Evolutionary conservation across 768 basidiomycete genomes (phyloP), one percentile per base, ranked within the genome.

Genomic region (Tylopilus rubrobrunneus): DNA sequence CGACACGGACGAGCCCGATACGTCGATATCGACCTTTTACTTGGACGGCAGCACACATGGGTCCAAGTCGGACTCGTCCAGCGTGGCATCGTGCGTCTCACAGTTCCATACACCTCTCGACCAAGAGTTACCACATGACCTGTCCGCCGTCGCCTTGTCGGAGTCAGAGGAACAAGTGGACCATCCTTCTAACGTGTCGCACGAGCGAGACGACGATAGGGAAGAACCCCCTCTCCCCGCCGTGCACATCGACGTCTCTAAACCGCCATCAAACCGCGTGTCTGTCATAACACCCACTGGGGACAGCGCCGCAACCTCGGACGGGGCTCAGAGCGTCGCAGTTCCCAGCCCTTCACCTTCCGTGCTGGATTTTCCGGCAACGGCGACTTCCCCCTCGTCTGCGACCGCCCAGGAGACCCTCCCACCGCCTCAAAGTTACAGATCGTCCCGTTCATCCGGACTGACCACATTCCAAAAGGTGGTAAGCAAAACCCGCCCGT

Each of bases 401-500:
- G 67, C 72, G 15, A 45, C 61, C 33, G 14, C 27, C 53, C 67
- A 49, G 44, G 61, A 36, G 49, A 45, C 53, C 1, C 69, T 17
- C 43, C 62, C 50, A 48, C 42, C 49, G 42, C 41, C 60, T 44
- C 52, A 55, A 40, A 60, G 46, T 43, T 80, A 81, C 62, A 73
- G 74, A 49, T 67, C 71, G 37, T 71, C 76, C 29, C 82, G 81
- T 21, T 84, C 86, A 4, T 63, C 70, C 12, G 86, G 88, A 19
- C 87, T 87, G 10, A 89, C 86, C 60, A 67, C 73, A 5, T 76
- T 95, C 44, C 88, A 93, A 65, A 88, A 85, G 69, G 85, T 92
- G 33, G 73, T 88, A 48, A 92, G 88, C 69, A 86, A 82, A 68
- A 96, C 93, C 0, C 76, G 93, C n/a, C 93, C 89, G 17, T 70